Evolutionary conservation across 495 filamentous ascomycete species (phyloP), one percentile per base, ranked within the genome.

Genomic region (Penicillium atrosanguineum): DNA sequence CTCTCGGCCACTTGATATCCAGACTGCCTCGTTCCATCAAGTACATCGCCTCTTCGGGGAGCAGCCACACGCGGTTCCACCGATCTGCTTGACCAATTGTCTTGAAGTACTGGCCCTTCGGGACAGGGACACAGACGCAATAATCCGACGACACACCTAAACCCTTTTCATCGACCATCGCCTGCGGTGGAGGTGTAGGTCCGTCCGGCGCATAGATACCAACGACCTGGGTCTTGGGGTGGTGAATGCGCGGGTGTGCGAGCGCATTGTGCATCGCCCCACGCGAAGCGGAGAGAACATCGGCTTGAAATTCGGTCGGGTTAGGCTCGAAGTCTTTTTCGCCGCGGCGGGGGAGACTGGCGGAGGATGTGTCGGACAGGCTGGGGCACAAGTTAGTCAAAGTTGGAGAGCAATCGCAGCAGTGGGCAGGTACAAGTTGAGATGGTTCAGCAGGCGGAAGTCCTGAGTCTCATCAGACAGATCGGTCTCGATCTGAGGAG

Each of bases 251-350:
- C 4, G 84, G 83, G 50, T 85, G 84, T 42, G 82, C 78, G 56
- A 98, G 80, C 6, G 91, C 92, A 60, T 90, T 84, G 69, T 93
- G 85, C 91, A 98, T 96, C 0, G 92, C 94, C 50, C 79, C 74
- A n/a, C 93, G 84, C 25, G 89, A 93, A 20, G 87, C 83, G 55
- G 84, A 83, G 44, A 98, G 86, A 21, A 86, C 79, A 46, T 79
- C 71, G 56, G 83, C 81, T 70, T 98, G 94, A 49, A 86, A 82
- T 42, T 82, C 74, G 14, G 94, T 97, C 51, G 87, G 89, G 68
- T 97, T 89, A 14, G 88, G 83, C 70, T 97, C 94, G 69, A 97
- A 98, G 75, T 98, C 94, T 68, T 98, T 98, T 64, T 94, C 89
- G 44, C 94, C 94, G 52, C 88, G 87, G 54, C 83, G 85, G 36